Conservation (phyloP, 805 yeast genomes). For the Millerozyma acaciae region DNA sequence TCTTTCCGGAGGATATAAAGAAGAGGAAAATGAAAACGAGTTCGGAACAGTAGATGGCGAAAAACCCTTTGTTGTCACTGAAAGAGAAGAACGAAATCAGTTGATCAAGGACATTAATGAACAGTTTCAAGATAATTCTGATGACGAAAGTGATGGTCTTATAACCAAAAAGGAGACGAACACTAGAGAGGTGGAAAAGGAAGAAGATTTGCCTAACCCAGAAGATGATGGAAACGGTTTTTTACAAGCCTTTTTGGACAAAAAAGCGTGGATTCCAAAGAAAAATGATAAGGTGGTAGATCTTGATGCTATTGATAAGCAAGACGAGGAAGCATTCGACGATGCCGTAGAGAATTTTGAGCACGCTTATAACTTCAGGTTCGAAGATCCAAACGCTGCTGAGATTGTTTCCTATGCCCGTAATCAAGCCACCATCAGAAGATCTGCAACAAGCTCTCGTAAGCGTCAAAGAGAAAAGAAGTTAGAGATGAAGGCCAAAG, state of each 20-base stretch:
- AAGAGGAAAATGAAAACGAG: slow-evolving; percentile 43
- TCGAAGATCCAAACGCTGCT: slow-evolving; percentile 85
- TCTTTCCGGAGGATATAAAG: slow-evolving; percentile 59
- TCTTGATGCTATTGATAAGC: slow-evolving; percentile 47
- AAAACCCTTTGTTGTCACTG: slow-evolving; percentile 71
- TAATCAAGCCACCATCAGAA: slow-evolving; percentile 84
- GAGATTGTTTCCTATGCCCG: slow-evolving; percentile 95
- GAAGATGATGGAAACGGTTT: slow-evolving; percentile 60
- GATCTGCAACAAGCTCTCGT: slow-evolving; percentile 70
- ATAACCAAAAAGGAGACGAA: slow-evolving; percentile 51
- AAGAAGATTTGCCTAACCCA: slow-evolving; percentile 54
- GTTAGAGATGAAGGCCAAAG: slow-evolving; percentile 49
- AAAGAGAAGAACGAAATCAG: slow-evolving; percentile 68
- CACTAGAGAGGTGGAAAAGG: slow-evolving; percentile 16
- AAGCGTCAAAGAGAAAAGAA: slow-evolving; percentile 78
- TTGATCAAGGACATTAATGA: slow-evolving; percentile 74
- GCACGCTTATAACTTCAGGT: slow-evolving; percentile 90
- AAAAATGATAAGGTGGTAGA: slow-evolving; percentile 55
- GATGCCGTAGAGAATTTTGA: slow-evolving; percentile 90
- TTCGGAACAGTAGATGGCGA: slow-evolving; percentile 46
- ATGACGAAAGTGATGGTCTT: slow-evolving; percentile 46
- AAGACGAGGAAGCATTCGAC: slow-evolving; percentile 82
- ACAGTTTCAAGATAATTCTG: slow-evolving; percentile 54
- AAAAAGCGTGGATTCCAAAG: slow-evolving; percentile 87
- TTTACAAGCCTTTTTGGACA: slow-evolving; percentile 64